Percentiles rank a stretch among this genome's conserved stretches.
Conservation (phyloP, 2,329 filamentous ascomycete genomes). For the Paracamarosporium sp. region DNA sequence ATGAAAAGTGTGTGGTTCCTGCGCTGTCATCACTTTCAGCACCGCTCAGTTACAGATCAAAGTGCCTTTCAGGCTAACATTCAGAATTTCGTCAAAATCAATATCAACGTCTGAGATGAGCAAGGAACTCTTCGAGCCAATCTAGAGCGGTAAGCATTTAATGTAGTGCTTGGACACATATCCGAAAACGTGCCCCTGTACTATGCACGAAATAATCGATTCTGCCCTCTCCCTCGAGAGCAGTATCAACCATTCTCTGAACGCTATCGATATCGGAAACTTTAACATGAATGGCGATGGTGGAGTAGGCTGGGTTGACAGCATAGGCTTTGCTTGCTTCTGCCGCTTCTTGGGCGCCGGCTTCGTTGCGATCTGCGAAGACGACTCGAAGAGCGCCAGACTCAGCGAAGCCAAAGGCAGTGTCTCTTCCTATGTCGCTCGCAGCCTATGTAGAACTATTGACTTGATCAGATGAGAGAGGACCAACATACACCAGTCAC, state of each 20-base stretch:
- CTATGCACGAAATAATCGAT: slow-evolving; percentile 34
- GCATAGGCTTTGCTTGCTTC: slow-evolving; percentile 30
- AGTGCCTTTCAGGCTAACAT: slow-evolving; percentile 1
- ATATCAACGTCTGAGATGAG: too few species aligned
- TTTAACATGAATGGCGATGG: slow-evolving; percentile 32
- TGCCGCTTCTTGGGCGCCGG: background rate
- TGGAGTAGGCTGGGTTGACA: slow-evolving; percentile 26
- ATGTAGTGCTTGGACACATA: background rate
- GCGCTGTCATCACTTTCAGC: background rate
- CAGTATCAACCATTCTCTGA: slow-evolving; percentile 27
- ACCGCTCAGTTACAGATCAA: slow-evolving; percentile 4
- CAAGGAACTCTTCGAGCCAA: too few species aligned
- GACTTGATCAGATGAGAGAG: too few species aligned
- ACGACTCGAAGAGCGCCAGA: slow-evolving; percentile 10
- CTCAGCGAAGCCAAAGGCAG: slow-evolving; percentile 14
- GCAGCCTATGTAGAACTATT: background rate
- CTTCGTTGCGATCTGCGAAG: slow-evolving; percentile 11
- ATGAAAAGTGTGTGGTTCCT: slow-evolving; percentile 4
- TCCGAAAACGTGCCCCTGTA: slow-evolving; percentile 19
- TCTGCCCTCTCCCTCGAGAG: slow-evolving; percentile 23
- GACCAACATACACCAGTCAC: too few species aligned
- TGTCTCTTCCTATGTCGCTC: slow-evolving; percentile 12
- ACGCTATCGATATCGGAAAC: slow-evolving; percentile 24
- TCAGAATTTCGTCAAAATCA: background rate
- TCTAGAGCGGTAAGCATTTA: background rate